Percentiles rank a stretch among this genome's conserved stretches.
Conservation (phyloP, 306 rosid genomes). For the Vigna radiata region DNA sequence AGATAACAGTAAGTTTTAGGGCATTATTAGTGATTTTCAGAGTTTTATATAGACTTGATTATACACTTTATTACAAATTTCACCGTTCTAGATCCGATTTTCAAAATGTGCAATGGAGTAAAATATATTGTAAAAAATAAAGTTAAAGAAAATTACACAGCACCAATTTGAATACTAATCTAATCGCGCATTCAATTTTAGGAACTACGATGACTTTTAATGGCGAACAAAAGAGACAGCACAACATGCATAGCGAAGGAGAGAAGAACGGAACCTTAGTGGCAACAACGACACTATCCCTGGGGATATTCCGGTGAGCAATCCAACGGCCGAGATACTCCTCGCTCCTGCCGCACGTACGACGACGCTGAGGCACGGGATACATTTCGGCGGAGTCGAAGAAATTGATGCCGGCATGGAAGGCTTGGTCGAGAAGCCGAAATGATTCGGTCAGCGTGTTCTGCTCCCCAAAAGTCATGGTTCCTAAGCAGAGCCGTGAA, state of each 20-base stretch:
- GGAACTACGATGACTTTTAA: background rate
- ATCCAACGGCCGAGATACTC: slow-evolving; percentile 90
- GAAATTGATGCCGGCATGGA: slow-evolving; percentile 77
- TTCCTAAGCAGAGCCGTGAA: slow-evolving; percentile 85
- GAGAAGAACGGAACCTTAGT: slow-evolving; percentile 65
- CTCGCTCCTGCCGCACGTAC: slow-evolving; percentile 83
- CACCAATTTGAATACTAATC: background rate
- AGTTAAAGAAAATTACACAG: no score
- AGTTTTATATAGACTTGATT: background rate
- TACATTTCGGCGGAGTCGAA: slow-evolving; percentile 97
- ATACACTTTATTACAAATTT: no score
- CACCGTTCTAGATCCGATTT: no score
- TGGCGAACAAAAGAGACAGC: background rate
- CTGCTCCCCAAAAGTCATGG: slow-evolving; percentile 96
- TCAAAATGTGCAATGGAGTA: no score
- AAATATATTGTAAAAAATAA: no score
- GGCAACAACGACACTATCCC: slow-evolving; percentile 69
- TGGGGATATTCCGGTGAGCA: slow-evolving; percentile 58
- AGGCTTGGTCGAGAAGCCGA: slow-evolving; percentile 77
- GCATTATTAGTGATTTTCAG: background rate
- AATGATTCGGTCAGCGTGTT: slow-evolving; percentile 64
- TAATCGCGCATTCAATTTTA: background rate
- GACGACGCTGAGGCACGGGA: slow-evolving; percentile 87
- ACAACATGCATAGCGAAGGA: background rate
- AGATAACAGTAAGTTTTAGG: background rate